phyloP scores from a whole-genome alignment of 805 yeast species.

The Komagataella kurtzmanii region DNA sequence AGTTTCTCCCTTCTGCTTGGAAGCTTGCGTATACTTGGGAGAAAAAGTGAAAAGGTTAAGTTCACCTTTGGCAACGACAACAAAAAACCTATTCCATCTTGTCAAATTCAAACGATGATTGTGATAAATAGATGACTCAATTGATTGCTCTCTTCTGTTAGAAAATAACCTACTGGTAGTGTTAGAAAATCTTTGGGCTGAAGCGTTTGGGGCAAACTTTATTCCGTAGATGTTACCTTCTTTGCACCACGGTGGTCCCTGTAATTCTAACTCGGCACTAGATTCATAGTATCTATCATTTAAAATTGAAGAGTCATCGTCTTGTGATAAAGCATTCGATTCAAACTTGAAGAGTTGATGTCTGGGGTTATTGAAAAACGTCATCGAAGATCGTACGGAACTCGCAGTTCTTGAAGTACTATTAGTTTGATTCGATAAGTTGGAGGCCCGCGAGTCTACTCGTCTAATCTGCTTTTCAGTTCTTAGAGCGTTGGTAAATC shows the following conservation, averaged over 20 bases:
- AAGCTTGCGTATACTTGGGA: constrained; percentile 1
- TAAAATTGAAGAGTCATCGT: background rate
- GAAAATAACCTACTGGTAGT: constrained; percentile 22
- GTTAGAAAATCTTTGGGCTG: background rate
- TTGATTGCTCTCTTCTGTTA: background rate
- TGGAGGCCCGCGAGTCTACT: constrained; percentile 8
- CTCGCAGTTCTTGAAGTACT: background rate
- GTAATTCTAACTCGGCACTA: constrained; percentile 34
- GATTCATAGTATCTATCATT: background rate
- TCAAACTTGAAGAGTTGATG: background rate
- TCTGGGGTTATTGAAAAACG: background rate
- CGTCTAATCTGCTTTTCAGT: constrained; percentile 11
- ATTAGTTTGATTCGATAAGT: background rate
- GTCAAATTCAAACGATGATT: constrained; percentile 2
- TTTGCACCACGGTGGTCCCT: constrained; percentile 69
- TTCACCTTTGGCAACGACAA: constrained; percentile 60
- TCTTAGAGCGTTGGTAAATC: constrained; percentile 14
- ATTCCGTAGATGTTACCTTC: constrained; percentile 32
- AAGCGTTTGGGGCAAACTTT: background rate
- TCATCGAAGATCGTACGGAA: background rate
- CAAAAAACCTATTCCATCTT: constrained; percentile 38
- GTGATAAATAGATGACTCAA: background rate
- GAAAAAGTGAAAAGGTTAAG: constrained; percentile 42
- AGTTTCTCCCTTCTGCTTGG: constrained; percentile 1
- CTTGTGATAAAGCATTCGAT: background rate